Evolutionary conservation across 345 rosid genomes (phyloP), one percentile per base, ranked within the genome.

Genomic region (Microthlaspi erraticum): DNA sequence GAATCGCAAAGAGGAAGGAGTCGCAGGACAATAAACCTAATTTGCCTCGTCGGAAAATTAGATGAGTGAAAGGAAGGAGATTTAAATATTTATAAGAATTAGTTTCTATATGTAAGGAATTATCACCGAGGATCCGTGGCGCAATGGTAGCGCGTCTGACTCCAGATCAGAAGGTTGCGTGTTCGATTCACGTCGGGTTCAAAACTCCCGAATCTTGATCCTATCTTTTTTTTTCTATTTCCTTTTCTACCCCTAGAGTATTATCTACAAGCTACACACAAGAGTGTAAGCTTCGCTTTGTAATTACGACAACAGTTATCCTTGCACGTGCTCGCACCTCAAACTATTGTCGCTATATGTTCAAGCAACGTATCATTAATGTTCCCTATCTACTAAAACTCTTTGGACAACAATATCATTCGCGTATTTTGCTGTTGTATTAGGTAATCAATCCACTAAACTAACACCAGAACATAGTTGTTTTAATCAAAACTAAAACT

Each of bases 141-240:
- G 91, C 96, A 92, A 92, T 86, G 98, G 94, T 89, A 88, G 98
- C 87, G 91, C 92, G 92, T 88, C 94, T 86, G 94, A 86, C 94
- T 85, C 96, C 92, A 85, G 89, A 85, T 89, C 94, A 88, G 92
- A 92, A 92, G 98, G 93, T 90, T 88, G 95, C 92, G 88, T 85
- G 92, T 83, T 92, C 89, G 92, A 89, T 89, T 54, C 20, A 66
- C 72, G 73, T 66, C 78, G 78, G 73, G 68, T 73, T 73, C 72
- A 73, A 67, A 1, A 18, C 42, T 54, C 76, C 57, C 76, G 70
- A 72, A 4, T 14, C 1, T 1, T 3, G 39, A 45, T 63, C 57
- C 75, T 31, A 3, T 7, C 0, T 5, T 6, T 13, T 41, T 53
- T 10, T 18, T n/a, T n/a, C n/a, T 46, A 17, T 4, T 1, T 23